Evolutionary conservation across 345 rosid species (phyloP).

Genomic region (Gynandropsis gynandra): DNA sequence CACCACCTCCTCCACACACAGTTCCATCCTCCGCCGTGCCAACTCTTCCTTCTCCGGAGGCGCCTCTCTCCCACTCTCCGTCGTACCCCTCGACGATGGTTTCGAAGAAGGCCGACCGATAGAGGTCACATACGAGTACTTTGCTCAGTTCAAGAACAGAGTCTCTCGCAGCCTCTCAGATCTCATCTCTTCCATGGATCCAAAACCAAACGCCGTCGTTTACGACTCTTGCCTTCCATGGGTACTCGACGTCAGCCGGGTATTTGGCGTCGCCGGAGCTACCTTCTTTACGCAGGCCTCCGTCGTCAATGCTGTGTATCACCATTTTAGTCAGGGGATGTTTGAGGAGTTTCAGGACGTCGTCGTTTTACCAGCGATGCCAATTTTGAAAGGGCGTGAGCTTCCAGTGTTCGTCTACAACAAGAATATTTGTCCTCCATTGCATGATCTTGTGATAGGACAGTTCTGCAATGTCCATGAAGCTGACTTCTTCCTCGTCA

Average conservation of each 20-base stretch:
- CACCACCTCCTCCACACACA: conserved; percentile 32
- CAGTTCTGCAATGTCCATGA: conserved; percentile 37
- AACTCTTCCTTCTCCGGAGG: conserved; percentile 19
- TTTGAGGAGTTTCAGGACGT: conserved; percentile 24
- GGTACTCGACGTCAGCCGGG: conserved; percentile 22
- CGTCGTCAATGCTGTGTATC: conserved; percentile 32
- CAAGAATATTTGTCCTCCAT: conserved; percentile 13
- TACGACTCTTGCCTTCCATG: conserved; percentile 44
- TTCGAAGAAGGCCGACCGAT: conserved; percentile 18
- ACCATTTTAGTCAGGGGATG: conserved; percentile 26
- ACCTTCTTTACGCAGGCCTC: conserved; percentile 44
- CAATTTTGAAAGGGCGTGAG: conserved; percentile 29
- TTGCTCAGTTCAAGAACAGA: conserved; percentile 13
- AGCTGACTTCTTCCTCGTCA: conserved; percentile 35
- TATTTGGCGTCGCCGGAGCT: conserved; percentile 28
- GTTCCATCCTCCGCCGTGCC: conserved; percentile 22
- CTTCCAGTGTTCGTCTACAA: conserved; percentile 40
- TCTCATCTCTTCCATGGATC: conserved; percentile 28
- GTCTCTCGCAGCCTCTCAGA: conserved; percentile 26
- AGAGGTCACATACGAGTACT: conserved; percentile 15
- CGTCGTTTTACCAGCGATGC: conserved; percentile 33
- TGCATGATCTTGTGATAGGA: conserved; percentile 4
- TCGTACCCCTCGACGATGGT: conserved; percentile 30
- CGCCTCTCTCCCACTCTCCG: conserved; percentile 23
- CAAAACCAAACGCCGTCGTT: conserved; percentile 29